Conservation (phyloP, 805 yeast species). For the Candida xiaguanensis region DNA sequence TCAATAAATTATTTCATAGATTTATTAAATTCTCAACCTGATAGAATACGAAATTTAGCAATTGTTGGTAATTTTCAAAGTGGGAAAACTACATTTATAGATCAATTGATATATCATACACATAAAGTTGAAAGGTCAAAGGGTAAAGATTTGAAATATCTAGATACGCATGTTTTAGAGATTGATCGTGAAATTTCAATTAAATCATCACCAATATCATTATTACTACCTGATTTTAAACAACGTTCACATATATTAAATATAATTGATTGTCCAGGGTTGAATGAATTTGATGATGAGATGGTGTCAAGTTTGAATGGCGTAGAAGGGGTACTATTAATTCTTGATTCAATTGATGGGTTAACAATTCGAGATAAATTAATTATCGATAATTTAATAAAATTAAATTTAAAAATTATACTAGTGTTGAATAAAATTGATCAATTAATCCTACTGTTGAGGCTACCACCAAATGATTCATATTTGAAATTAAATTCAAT, state of each 20-base stretch:
- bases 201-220: conserved; percentile 56
- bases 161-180: conserved; percentile 72
- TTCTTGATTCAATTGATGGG: conserved; percentile 87
- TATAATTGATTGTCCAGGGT: conserved; percentile 89
- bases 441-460: conserved; percentile 74
- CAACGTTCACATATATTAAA: conserved; percentile 56
- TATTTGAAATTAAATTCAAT: conserved; percentile 61
- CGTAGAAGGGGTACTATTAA: conserved; percentile 63
- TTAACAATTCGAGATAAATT: conserved; percentile 51
- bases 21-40: conserved; percentile 47
- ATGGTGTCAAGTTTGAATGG: conserved; percentile 51
- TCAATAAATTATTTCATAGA: conserved; percentile 59
- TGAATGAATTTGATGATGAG: conserved; percentile 79
- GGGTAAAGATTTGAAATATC: conserved; percentile 53
- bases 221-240: conserved; percentile 51
- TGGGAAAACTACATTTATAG: conserved; percentile 82
- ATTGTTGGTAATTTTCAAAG: conserved; percentile 77
- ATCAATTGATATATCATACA: conserved; percentile 61
- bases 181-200: conserved; percentile 66
- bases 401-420: conserved; percentile 47
- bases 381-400: conserved; percentile 50
- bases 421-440: conserved; percentile 81
- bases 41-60: conserved; percentile 68
- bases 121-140: conserved; percentile 43
- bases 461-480: conserved; percentile 70